Evolutionary conservation across 768 basidiomycete genomes (phyloP), one percentile per base, ranked within the genome.

Genomic region (Amanita thiersii): DNA sequence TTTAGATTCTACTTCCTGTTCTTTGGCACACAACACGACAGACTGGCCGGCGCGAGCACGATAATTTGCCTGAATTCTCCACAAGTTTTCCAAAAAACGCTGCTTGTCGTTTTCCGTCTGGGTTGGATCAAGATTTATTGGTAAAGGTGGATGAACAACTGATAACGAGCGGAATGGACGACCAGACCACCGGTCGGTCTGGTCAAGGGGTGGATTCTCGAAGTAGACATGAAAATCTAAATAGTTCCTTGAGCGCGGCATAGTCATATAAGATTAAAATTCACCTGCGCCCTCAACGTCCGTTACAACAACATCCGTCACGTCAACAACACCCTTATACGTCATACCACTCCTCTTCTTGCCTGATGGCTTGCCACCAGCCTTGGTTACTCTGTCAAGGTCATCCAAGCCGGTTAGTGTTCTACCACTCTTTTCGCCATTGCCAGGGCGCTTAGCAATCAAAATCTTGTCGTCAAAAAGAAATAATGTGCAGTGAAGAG

Each of bases 391-490:
- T 55, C 76, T 86, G 36, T 91, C 87, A 10, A 86, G 61, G 18
- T 85, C 80, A 49, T 90, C 85, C 40, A 94, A 61, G 1, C 91
- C 89, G 3, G 85, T 69, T 36, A 91, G 58, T 7, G 71, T 58
- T 35, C 77, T 75, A 3, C 85, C 90, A 31, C 75, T 72, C 61
- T 76, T 91, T 58, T 85, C 88, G 30, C 77, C 81, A 54, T 70
- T 84, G 23, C 65, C 78, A 31, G 74, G 86, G 19, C 96, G 75
- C 63, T 97, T 97, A 35, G 81, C 86, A 46, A 99, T 79, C 57
- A 98, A 72, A 15, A 99, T 66, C 54, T 89, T 89, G 62, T 99
- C 94, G 48, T 92, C 86, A 56, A 99, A 98, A 34, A 99, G 69
- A 58, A 98, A 86, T 20, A 99, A 64, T 2, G 86, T 88, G 59